Conservation (phyloP, 108 stramenopile genomes). For the Cyclotella choctawhatcheeana region DNA sequence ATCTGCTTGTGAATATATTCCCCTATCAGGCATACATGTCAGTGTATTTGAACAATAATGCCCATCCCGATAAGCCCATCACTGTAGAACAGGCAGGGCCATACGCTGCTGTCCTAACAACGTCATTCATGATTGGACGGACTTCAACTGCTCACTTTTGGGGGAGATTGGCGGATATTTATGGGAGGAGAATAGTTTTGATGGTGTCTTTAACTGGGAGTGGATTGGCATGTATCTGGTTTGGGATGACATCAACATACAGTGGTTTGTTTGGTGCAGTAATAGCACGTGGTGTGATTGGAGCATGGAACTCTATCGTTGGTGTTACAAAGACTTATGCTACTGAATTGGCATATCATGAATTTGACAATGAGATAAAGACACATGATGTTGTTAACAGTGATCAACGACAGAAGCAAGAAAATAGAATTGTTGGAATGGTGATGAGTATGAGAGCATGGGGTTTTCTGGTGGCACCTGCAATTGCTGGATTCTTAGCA, state of each 20-base stretch:
- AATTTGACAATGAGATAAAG: conserved; percentile 33
- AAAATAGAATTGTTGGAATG: conserved; percentile 58
- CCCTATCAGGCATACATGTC: conserved; percentile 77
- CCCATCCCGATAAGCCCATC: neutral
- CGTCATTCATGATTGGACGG: conserved; percentile 75
- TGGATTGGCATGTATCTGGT: conserved; percentile 55
- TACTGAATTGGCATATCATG: conserved; percentile 50
- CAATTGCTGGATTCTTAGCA: conserved; percentile 61
- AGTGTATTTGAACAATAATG: conserved; percentile 33
- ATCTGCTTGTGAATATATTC: conserved; percentile 65
- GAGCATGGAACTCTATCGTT: conserved; percentile 63
- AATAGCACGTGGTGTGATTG: conserved; percentile 52
- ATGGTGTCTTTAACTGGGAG: conserved; percentile 49
- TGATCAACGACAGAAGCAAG: conserved; percentile 30
- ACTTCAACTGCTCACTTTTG: conserved; percentile 56
- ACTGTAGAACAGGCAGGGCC: conserved; percentile 58
- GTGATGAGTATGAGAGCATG: conserved; percentile 63
- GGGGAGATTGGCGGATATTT: conserved; percentile 66
- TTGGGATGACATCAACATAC: conserved; percentile 66
- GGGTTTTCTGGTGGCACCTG: conserved; percentile 68
- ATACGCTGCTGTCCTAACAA: conserved; percentile 71
- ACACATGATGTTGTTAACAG: neutral
- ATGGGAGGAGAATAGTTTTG: conserved; percentile 68
- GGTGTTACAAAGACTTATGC: conserved; percentile 64
- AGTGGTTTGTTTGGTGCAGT: conserved; percentile 42